Conservation (phyloP, 2,329 filamentous ascomycete genomes). For the Microsporum audouinii region DNA sequence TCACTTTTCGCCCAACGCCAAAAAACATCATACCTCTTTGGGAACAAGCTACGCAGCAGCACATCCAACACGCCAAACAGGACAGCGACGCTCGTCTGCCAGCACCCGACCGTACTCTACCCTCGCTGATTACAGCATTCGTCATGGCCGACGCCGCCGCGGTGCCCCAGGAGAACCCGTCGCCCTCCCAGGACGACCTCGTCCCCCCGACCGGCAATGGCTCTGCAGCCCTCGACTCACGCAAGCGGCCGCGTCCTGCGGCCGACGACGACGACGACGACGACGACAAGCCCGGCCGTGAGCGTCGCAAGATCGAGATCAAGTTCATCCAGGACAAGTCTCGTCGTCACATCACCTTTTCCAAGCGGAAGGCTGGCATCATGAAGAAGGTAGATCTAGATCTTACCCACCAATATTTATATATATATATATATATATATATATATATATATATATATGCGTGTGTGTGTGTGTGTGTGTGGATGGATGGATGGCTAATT, state of each 20-base stretch:
- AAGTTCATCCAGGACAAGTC: conserved; percentile 99
- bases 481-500: not conserved
- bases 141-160: conserved; percentile 69
- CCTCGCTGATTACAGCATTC: conserved; percentile 2
- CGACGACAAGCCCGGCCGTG: conserved; percentile 92
- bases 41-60: conserved; percentile 14
- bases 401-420: not conserved
- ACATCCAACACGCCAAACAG: not conserved
- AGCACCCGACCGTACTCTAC: conserved; percentile 8
- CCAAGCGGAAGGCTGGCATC: conserved; percentile 98
- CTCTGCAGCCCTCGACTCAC: conserved; percentile 50
- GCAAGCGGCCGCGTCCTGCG: conserved; percentile 76
- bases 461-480: not conserved
- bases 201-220: conserved; percentile 61
- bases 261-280: conserved; percentile 90
- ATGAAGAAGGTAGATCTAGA: conserved; percentile 82
- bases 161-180: conserved; percentile 63
- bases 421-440: not conserved
- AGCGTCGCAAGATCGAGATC: conserved; percentile 99
- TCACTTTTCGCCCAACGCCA: conserved; percentile 18
- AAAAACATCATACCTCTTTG: conserved; percentile 37
- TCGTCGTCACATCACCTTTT: conserved; percentile 97
- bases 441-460: not conserved
- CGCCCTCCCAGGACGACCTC: conserved; percentile 61
- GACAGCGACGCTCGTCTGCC: conserved; percentile 4